Conservation (phyloP, 1,284 basidiomycete species). For the Cryptococcus maquisensis region DNA sequence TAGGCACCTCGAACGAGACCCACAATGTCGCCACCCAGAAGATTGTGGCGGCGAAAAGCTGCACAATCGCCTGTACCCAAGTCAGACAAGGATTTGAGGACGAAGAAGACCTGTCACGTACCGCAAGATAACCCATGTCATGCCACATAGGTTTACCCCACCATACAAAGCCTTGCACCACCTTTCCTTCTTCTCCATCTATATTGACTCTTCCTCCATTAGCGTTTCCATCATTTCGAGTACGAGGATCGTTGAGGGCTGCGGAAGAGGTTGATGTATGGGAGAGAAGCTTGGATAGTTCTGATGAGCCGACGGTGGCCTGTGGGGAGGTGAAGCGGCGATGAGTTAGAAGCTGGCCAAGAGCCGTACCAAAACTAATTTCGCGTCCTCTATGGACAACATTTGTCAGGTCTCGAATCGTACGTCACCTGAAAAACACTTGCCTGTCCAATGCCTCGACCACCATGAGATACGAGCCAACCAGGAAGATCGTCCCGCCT, state of each 20-base stretch:
- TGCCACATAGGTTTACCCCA: constrained; percentile 52
- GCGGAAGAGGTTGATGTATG: neutral
- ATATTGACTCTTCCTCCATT: too few relatives aligned
- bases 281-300: neutral
- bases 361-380: constrained; percentile 28
- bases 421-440: neutral
- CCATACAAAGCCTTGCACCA: constrained; percentile 25
- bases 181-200: neutral
- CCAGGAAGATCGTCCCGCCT: constrained; percentile 58
- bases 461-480: constrained; percentile 53
- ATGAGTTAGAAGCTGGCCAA: constrained; percentile 25
- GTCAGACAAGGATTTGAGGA: neutral
- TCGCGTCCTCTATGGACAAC: constrained; percentile 31
- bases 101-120: constrained; percentile 6
- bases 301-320: neutral
- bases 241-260: neutral
- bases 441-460: constrained; percentile 53
- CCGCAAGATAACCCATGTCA: constrained; percentile 57
- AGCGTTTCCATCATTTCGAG: too few relatives aligned
- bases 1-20: neutral
- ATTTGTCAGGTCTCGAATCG: too few relatives aligned
- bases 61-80: constrained; percentile 49
- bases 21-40: constrained; percentile 59
- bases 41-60: constrained; percentile 56
- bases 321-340: constrained; percentile 5